phyloP scores from a whole-genome alignment of 2,329 filamentous ascomycete genomes.

The Emericellopsis cladophorae region DNA sequence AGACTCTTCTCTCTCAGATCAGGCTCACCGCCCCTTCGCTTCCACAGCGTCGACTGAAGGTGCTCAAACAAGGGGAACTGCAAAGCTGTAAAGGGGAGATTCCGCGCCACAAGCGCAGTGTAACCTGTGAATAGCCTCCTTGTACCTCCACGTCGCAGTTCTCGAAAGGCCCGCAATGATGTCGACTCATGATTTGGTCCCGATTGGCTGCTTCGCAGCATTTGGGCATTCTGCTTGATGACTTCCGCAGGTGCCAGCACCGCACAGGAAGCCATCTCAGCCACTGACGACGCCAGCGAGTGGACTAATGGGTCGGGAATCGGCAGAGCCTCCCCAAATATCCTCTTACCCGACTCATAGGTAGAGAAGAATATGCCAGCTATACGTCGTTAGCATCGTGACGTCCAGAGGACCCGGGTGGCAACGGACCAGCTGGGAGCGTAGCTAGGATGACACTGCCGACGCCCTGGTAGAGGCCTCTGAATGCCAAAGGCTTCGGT shows the following conservation, averaged over 20 bases:
- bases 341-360: conserved; percentile 64
- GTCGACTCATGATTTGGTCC: conserved; percentile 17
- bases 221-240: conserved; percentile 88
- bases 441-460: conserved; percentile 78
- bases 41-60: conserved; percentile 42
- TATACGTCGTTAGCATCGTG: conserved; percentile 14
- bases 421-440: conserved; percentile 62
- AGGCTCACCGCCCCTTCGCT: conserved; percentile 12
- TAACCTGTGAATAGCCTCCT: conserved; percentile 60
- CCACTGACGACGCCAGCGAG: conserved; percentile 58
- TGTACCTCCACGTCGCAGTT: conserved; percentile 36
- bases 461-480: conserved; percentile 76
- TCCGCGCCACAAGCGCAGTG: conserved; percentile 66
- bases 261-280: conserved; percentile 74
- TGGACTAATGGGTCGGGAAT: conserved; percentile 61
- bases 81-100: conserved; percentile 76
- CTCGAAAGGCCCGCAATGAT: conserved; percentile 35
- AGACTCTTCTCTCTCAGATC: conserved; percentile 20
- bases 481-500: conserved; percentile 41
- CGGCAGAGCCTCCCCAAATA: conserved; percentile 38
- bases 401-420: not conserved
- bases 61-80: conserved; percentile 83
- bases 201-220: conserved; percentile 33
- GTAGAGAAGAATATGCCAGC: conserved; percentile 84
- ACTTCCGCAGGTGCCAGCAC: conserved; percentile 84